These are phyloP conservation scores for Mediolabrus comicus DNA, from an alignment of 108 stramenopile species.

Conservation along the genomic window DNA sequence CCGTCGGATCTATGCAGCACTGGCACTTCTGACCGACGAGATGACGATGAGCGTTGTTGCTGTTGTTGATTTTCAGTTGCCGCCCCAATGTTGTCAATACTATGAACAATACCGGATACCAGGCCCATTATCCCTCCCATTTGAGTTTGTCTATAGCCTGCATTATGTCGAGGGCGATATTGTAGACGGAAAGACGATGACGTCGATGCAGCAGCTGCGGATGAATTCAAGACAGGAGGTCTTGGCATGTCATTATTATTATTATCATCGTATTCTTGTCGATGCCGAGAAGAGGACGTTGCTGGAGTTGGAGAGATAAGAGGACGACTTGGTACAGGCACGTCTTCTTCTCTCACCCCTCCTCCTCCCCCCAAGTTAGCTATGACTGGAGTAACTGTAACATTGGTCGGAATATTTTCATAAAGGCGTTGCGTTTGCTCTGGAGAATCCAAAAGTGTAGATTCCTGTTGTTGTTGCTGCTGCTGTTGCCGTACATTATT, in stretches of 20 bases:
- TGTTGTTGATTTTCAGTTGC: too few relatives aligned
- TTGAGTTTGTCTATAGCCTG: neutral
- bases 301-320: neutral
- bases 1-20: conserved; percentile 40
- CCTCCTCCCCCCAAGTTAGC: neutral
- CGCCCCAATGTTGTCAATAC: neutral
- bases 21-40: conserved; percentile 14
- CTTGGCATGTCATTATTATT: neutral
- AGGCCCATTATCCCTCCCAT: neutral
- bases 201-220: neutral
- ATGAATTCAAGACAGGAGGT: neutral
- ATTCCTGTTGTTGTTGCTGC: too few relatives aligned
- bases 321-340: neutral
- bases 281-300: neutral
- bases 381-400: neutral
- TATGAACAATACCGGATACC: neutral
- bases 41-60: neutral
- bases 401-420: neutral
- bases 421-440: neutral
- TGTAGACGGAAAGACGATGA: neutral
- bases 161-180: neutral
- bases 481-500: neutral
- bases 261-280: neutral
- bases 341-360: too few relatives aligned
- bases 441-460: neutral